Conservation (phyloP, 805 yeast species). For the Wickerhamomyces sydowiorum region DNA sequence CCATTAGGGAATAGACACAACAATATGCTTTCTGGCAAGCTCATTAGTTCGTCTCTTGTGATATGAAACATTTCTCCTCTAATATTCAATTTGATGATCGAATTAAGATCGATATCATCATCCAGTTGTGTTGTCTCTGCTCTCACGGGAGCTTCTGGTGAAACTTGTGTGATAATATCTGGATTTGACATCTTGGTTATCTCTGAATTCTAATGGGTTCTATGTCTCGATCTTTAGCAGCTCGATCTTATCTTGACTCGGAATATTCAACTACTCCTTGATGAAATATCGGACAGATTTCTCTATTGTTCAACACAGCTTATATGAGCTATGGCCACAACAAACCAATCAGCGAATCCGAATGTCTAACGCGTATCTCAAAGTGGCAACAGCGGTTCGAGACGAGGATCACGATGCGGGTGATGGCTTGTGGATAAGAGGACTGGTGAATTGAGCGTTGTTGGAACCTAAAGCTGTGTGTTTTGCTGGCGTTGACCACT, state of each 20-base stretch:
- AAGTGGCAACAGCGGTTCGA: too few relatives aligned
- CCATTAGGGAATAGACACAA: constrained; percentile 89
- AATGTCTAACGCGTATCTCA: too few relatives aligned
- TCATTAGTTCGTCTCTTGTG: constrained; percentile 84
- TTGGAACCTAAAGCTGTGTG: too few relatives aligned
- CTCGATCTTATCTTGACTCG: background rate
- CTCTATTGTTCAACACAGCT: too few relatives aligned
- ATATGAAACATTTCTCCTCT: constrained; percentile 72
- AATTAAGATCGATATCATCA: constrained; percentile 38
- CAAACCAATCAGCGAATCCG: too few relatives aligned
- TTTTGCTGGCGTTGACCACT: background rate
- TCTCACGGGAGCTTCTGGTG: constrained; percentile 30
- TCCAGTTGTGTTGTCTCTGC: constrained; percentile 11
- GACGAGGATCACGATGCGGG: too few relatives aligned
- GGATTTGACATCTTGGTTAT: constrained; percentile 18
- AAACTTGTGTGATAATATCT: constrained; percentile 66
- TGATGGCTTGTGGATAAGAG: too few relatives aligned
- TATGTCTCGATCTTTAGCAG: background rate
- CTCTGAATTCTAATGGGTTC: too few relatives aligned
- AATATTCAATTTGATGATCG: constrained; percentile 70
- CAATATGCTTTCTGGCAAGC: constrained; percentile 84
- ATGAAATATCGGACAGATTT: too few relatives aligned
- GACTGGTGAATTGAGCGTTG: too few relatives aligned
- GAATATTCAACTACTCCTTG: background rate
- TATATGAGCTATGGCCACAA: too few relatives aligned